phyloP scores from a whole-genome alignment of 202 grass and related monocot species.

The Dendrocalamus latiflorus region DNA sequence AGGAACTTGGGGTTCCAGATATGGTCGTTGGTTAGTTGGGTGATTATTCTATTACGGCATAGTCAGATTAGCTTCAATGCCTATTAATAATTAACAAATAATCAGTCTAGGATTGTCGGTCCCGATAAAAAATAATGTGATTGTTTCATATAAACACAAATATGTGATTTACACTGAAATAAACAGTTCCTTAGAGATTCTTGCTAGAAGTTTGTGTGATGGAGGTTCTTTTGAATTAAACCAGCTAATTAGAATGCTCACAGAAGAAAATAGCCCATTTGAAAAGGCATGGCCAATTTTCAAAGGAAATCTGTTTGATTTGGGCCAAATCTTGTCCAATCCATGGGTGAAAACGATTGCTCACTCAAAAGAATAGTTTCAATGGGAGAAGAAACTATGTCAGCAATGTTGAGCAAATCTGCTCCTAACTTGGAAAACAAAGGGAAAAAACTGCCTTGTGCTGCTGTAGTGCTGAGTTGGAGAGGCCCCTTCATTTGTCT shows the following conservation, averaged over 20 bases:
- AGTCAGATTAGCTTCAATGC: slow-evolving; percentile 5
- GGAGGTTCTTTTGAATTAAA: background rate
- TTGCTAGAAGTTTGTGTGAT: background rate
- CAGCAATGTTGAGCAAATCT: background rate
- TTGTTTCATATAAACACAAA: no score
- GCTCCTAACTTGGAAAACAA: background rate
- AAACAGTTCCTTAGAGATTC: background rate
- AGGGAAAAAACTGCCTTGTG: background rate
- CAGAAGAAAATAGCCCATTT: background rate
- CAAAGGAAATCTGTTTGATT: no score
- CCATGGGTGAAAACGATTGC: background rate
- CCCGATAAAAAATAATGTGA: background rate
- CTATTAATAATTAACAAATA: background rate
- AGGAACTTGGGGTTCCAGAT: slow-evolving; percentile 32
- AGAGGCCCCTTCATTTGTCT: background rate
- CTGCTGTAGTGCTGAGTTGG: slow-evolving; percentile 30
- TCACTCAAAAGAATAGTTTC: background rate
- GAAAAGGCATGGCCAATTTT: background rate
- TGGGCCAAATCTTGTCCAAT: background rate
- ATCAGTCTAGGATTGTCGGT: background rate
- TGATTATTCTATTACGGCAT: background rate
- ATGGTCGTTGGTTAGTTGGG: slow-evolving; percentile 25
- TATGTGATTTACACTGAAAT: background rate
- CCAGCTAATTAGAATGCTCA: background rate
- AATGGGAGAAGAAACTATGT: background rate